Evolutionary conservation across 225 moss, liverwort and hornwort genomes (phyloP), one percentile per base, ranked within the genome.

Genomic region (Asterella californica): DNA sequence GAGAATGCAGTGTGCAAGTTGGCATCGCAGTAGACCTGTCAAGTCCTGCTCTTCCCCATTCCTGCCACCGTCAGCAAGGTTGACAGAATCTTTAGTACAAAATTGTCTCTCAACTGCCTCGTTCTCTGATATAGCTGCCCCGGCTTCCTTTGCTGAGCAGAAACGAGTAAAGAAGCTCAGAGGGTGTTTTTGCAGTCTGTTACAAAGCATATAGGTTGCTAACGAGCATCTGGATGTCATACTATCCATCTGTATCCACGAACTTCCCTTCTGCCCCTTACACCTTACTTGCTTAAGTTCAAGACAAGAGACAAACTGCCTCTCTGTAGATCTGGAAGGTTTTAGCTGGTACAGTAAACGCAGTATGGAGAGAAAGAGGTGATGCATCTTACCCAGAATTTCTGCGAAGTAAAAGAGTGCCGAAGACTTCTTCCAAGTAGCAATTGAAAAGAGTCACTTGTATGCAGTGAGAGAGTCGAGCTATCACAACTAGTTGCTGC

Each of bases 1-100:
- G 24, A 84, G 74, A 68, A 84, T 66, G 9, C 73, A 81, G 66
- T 84, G 84, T 5, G 84, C 81, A 25, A 84, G 70, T 78, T 77
- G 70, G 9, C 72, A 84, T 34, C 74, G 67, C 53, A 74, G 80
- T 25, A 84, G 73, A 25, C n/a, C 49, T 5, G 48, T 38, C 72
- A 77, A 25, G 48, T 42, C 71, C 46, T 78, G 65, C 2, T 47
- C 52, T 19, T n/a, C 42, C 0, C 68, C 66, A 36, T 67, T 6
- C 67, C 67, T 67, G 67, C 18, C 36, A 37, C 15, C 11, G 34
- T 5, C 5, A 52, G 12, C 52, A 11, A 54, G 17, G 37, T 15
- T 15, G 49, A 5, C 17, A 45, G 7, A 42, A 42, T 42, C 7
- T 3, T 42, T 4, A 24, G 18, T 12, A 62, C 30, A 63, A 6